Percentiles rank a stretch among this genome's conserved stretches.
Conservation (phyloP, 176 grass and related monocot species). For the Guadua angustifolia region DNA sequence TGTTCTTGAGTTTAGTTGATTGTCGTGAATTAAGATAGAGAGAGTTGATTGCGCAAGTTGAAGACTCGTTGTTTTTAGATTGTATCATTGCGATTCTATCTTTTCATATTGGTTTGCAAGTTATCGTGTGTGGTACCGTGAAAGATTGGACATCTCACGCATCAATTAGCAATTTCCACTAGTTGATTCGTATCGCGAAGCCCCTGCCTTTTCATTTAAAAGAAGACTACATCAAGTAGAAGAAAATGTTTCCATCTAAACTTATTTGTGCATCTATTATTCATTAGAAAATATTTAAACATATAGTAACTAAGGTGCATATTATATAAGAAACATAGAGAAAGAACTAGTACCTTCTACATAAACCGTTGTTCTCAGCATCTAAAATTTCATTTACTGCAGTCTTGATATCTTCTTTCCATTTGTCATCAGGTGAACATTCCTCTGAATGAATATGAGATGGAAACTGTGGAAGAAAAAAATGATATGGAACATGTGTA, state of each 20-base stretch:
- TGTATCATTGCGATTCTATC: no score
- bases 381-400: constrained; percentile 65
- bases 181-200: no score
- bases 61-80: no score
- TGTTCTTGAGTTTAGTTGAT: no score
- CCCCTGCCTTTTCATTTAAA: no score
- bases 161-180: no score
- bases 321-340: constrained; percentile 8
- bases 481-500: constrained; percentile 6
- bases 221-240: no score
- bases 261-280: background rate
- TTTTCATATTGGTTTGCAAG: no score
- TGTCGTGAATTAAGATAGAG: no score
- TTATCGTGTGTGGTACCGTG: no score
- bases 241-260: background rate
- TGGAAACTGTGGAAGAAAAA: constrained; percentile 53
- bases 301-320: background rate
- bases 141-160: no score
- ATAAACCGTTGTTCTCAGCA: constrained; percentile 53
- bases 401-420: constrained; percentile 63
- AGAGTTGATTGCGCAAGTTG: no score
- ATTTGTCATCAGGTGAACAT: constrained; percentile 51
- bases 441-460: constrained; percentile 46
- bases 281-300: constrained; percentile 14
- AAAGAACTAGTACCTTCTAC: constrained; percentile 62